These are phyloP conservation scores for Aspergillus sp. DNA, from an alignment of 2,329 filamentous ascomycete species.

Conservation along the genomic window DNA sequence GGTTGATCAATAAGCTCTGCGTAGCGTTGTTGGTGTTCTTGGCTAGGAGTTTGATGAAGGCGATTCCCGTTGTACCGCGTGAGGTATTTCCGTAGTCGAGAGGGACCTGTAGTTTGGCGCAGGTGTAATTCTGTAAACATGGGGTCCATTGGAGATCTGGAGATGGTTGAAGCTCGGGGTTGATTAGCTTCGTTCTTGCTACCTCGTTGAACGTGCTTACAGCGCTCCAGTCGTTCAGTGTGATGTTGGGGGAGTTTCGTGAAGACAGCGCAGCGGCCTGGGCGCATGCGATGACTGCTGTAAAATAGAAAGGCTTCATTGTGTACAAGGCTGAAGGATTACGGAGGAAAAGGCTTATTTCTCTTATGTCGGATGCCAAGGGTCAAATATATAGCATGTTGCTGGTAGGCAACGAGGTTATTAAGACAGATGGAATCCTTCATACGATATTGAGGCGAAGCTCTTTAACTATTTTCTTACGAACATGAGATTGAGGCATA, in stretches of 20 bases:
- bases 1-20: slow-evolving; percentile 18
- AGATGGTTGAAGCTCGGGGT: slow-evolving; percentile 10
- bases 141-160: slow-evolving; percentile 14
- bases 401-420: too few species aligned
- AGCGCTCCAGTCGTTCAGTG: background rate
- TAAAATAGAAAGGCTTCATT: background rate
- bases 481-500: too few species aligned
- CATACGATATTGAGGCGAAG: too few species aligned
- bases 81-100: slow-evolving; percentile 20
- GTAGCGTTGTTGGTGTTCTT: slow-evolving; percentile 9
- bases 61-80: slow-evolving; percentile 16
- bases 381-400: too few species aligned
- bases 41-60: slow-evolving; percentile 20
- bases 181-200: background rate
- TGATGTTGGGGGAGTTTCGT: background rate
- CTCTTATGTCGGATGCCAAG: too few species aligned
- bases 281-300: background rate
- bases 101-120: slow-evolving; percentile 21
- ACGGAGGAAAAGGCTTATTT: too few species aligned
- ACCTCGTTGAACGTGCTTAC: background rate
- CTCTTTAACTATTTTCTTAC: too few species aligned
- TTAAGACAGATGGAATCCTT: too few species aligned
- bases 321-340: too few species aligned
- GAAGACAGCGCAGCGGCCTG: background rate
- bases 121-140: slow-evolving; percentile 16